phyloP scores from a whole-genome alignment of 208 protist genomes.

The Acanthamoeba castellanii region DNA sequence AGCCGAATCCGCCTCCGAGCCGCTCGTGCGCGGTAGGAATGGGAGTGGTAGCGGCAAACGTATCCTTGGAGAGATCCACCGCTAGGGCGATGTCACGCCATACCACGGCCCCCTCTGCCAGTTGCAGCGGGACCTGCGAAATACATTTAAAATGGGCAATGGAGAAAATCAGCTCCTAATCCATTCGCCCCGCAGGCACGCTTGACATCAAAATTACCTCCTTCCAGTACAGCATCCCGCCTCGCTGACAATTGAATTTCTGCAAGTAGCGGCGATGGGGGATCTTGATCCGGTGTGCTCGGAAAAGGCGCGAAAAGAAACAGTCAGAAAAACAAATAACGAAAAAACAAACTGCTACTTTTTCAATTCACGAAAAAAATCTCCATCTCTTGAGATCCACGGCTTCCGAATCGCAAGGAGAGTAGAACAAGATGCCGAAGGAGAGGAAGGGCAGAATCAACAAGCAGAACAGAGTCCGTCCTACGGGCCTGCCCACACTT shows the following conservation, averaged over 20 bases:
- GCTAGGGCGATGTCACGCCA: constrained; percentile 17
- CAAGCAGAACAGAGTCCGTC: neutral
- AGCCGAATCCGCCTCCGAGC: constrained; percentile 20
- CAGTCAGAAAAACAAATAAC: neutral
- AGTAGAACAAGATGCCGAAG: constrained; percentile 16
- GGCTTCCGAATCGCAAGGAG: neutral
- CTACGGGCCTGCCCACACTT: constrained; percentile 23
- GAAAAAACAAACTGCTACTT: neutral
- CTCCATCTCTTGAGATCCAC: neutral
- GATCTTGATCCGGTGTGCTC: neutral
- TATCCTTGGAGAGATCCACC: constrained; percentile 20
- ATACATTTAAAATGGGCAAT: neutral
- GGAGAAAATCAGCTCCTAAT: neutral
- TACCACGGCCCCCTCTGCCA: constrained; percentile 48
- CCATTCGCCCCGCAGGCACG: neutral
- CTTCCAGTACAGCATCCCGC: constrained; percentile 25
- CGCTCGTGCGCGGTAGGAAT: neutral
- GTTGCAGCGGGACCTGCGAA: constrained; percentile 19
- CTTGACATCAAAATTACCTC: neutral
- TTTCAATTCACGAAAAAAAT: neutral
- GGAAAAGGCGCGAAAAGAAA: constrained; percentile 37
- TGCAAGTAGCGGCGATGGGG: neutral
- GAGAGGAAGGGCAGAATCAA: neutral
- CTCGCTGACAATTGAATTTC: neutral
- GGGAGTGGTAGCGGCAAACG: neutral